Evolutionary conservation across 2,329 filamentous ascomycete genomes (phyloP).

Genomic region (Eutypella sp.): DNA sequence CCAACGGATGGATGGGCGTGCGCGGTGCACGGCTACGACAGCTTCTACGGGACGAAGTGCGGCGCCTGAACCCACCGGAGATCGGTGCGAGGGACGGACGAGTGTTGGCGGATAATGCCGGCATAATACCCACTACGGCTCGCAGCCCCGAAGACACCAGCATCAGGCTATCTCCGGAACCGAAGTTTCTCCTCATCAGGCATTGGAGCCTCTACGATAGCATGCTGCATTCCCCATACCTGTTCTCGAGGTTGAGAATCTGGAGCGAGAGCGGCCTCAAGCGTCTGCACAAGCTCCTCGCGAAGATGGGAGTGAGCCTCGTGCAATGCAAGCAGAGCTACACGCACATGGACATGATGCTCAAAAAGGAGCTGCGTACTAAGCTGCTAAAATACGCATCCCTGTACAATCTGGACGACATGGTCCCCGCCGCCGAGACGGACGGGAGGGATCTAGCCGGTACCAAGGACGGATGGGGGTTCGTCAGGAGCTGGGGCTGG

Average conservation of each 20-base stretch:
- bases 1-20: slow-evolving; percentile 73
- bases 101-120: slow-evolving; percentile 56
- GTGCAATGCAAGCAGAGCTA: slow-evolving; percentile 94
- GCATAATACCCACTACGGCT: slow-evolving; percentile 85
- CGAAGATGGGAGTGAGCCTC: slow-evolving; percentile 96
- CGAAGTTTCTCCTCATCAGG: slow-evolving; percentile 83
- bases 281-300: slow-evolving; percentile 85
- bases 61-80: slow-evolving; percentile 81
- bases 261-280: slow-evolving; percentile 90
- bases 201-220: slow-evolving; percentile 98
- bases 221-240: slow-evolving; percentile 95
- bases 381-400: slow-evolving; percentile 88
- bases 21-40: slow-evolving; percentile 80
- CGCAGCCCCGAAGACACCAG: slow-evolving; percentile 85
- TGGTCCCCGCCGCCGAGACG: slow-evolving; percentile 75
- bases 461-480: slow-evolving; percentile 90
- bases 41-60: slow-evolving; percentile 85
- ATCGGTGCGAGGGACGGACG: slow-evolving; percentile 52
- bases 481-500: slow-evolving; percentile 97
- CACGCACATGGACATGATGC: slow-evolving; percentile 96
- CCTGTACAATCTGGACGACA: slow-evolving; percentile 87
- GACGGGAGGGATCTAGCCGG: slow-evolving; percentile 65
- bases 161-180: slow-evolving; percentile 89
- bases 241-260: slow-evolving; percentile 85
- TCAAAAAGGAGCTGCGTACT: slow-evolving; percentile 81